These are phyloP conservation scores for Tolypocladium album DNA, from an alignment of 2,329 filamentous ascomycete species.

Conservation along the genomic window DNA sequence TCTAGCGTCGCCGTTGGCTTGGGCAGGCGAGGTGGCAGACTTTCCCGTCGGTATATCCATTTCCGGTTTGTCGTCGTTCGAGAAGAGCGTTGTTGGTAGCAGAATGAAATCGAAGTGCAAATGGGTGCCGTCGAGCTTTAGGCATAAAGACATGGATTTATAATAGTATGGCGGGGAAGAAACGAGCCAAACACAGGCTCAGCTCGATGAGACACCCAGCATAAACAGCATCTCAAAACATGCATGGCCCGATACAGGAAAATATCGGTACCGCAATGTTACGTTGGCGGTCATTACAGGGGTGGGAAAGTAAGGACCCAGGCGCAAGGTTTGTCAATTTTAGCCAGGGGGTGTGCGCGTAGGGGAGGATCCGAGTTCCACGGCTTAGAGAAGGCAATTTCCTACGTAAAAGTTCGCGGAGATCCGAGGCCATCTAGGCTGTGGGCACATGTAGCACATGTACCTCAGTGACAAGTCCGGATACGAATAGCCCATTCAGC, in stretches of 20 bases:
- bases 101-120: neutral
- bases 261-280: neutral
- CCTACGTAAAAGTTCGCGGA: neutral
- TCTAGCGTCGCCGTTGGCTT: neutral
- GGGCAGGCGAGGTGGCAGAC: neutral
- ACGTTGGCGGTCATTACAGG: neutral
- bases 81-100: neutral
- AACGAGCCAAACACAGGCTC: neutral
- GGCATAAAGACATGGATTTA: neutral
- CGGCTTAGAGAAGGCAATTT: neutral
- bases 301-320: neutral
- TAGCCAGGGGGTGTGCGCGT: neutral
- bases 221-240: neutral
- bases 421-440: neutral
- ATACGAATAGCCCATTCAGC: neutral
- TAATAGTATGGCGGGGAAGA: neutral
- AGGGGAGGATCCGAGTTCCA: neutral
- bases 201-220: neutral
- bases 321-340: neutral
- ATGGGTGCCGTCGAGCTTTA: neutral
- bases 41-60: neutral
- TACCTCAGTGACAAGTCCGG: too few species aligned
- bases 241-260: neutral
- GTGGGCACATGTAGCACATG: neutral
- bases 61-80: neutral